Base-by-base conservation (phyloP, 2,329 filamentous ascomycete genomes). In the Paracoccidioides lutzii region DNA sequence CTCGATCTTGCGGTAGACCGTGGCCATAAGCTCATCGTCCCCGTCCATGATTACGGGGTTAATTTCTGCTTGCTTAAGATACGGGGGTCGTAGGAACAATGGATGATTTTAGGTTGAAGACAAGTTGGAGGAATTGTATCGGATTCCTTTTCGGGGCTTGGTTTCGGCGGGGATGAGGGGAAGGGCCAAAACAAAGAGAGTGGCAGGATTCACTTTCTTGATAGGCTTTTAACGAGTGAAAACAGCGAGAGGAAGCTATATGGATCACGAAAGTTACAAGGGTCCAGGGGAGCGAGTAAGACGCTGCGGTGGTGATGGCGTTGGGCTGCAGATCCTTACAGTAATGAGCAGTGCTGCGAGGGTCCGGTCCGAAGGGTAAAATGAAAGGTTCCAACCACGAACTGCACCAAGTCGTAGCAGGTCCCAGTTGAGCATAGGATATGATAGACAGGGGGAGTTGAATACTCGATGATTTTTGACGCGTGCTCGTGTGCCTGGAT, bases 1-100 rank as follows among this genome's bases (percentile, higher is more conserved):
- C 78, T 96, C 89, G 73, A 98, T 97, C 85, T 98, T 97, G 77
- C 85, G 87, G 76, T 87, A 83, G 75, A 98, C 90, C 72, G 89
- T 87, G 74, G 83, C 83, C 73, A 83, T 79, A 61, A 81, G 77
- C 63, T 82, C 78, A 67, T 84, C 80, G 69, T 81, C 75, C 68
- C 76, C 76, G 59, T 75, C 76, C 76, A 82, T 83, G 66, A 71
- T 64, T 15, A 12, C n/a, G 45, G 44, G 33, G 32, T 40, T 32
- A 15, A 14, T 7, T 35, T 28, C 45, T 52, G 10, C 30, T 49
- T 46, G 9, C n/a, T 30, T 50, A 42, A 12, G 8, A 32, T 37
- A 37, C 45, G 32, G 32, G 12, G 7, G 14, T 44, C 44, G 30
- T 49, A 37, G 45, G 45, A 12, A n/a, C 15, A 30, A 37, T 3